A percentile compares a stretch with the other conserved stretches of the same genome.
These are phyloP conservation scores for Akebia trifoliata DNA, from an alignment of 164 flowering plant genomes.

Conservation along the genomic window DNA sequence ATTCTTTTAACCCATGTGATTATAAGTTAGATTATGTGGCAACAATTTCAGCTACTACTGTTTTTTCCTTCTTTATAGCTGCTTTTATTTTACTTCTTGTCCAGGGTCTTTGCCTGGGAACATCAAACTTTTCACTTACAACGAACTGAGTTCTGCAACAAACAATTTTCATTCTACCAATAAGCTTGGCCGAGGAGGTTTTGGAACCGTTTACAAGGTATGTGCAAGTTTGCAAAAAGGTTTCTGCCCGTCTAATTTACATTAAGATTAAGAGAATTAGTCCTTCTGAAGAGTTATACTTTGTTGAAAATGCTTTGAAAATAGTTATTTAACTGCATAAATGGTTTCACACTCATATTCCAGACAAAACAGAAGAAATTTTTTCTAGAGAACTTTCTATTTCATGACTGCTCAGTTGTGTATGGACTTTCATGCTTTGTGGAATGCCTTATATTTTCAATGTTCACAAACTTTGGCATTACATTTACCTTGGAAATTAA, in stretches of 20 bases:
- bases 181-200: conserved; percentile 73
- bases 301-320: not conserved
- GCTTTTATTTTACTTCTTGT: conserved; percentile 3
- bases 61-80: not conserved
- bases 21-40: not conserved
- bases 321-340: not conserved
- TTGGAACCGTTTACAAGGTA: conserved; percentile 79
- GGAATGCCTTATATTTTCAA: not conserved
- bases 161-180: conserved; percentile 47
- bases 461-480: not conserved
- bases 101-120: conserved; percentile 33
- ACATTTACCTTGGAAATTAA: not conserved
- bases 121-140: conserved; percentile 41
- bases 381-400: too few relatives aligned
- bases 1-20: not conserved
- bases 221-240: not conserved
- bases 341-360: not conserved
- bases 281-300: not conserved
- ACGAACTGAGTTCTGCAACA: conserved; percentile 54
- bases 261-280: too few relatives aligned
- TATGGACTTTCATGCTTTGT: not conserved
- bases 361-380: not conserved
- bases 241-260: not conserved
- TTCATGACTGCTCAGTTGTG: too few relatives aligned
- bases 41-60: not conserved